phyloP scores from a whole-genome alignment of 164 flowering plant species.

The Aristolochia californica region DNA sequence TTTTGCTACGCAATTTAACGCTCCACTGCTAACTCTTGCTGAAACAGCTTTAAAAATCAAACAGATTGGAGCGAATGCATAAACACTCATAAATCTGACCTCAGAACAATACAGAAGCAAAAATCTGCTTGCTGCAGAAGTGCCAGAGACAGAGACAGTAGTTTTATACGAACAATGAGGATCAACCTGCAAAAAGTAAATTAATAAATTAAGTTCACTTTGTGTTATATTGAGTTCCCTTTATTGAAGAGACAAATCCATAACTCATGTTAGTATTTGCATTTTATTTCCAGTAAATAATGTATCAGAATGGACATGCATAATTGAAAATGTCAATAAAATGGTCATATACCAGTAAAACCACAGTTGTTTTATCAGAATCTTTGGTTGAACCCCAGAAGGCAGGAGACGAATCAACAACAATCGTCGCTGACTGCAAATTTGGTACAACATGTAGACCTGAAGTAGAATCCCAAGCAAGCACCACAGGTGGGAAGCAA shows the following conservation, averaged over 20 bases:
- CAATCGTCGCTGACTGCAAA: constrained; percentile 52
- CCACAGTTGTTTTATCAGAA: constrained; percentile 60
- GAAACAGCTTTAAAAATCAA: too few species aligned
- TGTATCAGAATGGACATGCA: neutral
- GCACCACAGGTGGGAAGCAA: constrained; percentile 93
- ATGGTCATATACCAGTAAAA: constrained; percentile 51
- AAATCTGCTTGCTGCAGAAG: constrained; percentile 77
- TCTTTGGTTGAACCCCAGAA: constrained; percentile 55
- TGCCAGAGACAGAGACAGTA: constrained; percentile 42
- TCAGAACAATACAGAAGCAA: constrained; percentile 60
- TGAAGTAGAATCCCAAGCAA: constrained; percentile 86
- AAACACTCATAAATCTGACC: constrained; percentile 31
- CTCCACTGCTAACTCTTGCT: too few species aligned
- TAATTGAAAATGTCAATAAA: neutral
- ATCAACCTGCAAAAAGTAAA: constrained; percentile 52
- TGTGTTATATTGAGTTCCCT: neutral
- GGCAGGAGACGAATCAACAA: constrained; percentile 88
- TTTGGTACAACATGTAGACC: constrained; percentile 86
- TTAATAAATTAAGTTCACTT: neutral
- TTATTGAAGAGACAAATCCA: neutral
- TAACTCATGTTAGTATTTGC: neutral
- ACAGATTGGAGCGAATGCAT: neutral
- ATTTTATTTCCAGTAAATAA: neutral
- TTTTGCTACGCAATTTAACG: too few species aligned
- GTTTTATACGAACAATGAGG: constrained; percentile 89